Conservation (phyloP, 768 basidiomycete species). For the Udeniomyces megalosporus region DNA sequence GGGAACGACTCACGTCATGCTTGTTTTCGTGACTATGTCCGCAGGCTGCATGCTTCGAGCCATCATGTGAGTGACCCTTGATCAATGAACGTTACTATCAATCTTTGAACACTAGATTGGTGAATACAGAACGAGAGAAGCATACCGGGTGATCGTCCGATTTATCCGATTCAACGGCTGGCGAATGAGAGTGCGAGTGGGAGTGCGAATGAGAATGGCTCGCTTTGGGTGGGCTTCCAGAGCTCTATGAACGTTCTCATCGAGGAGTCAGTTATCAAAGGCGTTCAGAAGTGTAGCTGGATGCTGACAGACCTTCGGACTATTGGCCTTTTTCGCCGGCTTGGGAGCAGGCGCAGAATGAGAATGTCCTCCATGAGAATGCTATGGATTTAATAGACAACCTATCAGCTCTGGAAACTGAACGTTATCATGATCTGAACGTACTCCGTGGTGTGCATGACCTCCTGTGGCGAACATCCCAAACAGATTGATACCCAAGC, state of each 20-base stretch:
- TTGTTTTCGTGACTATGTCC: neutral
- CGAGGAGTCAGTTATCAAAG: too few species aligned
- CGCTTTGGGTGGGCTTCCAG: neutral
- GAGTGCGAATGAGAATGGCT: slow-evolving; percentile 18
- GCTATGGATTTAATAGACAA: too few species aligned
- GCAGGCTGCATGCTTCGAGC: neutral
- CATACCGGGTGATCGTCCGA: too few species aligned
- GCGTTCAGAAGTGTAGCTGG: too few species aligned
- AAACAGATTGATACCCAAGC: slow-evolving; percentile 84
- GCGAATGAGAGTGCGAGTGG: slow-evolving; percentile 10
- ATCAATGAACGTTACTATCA: neutral
- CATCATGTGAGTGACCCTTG: neutral
- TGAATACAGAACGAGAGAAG: neutral
- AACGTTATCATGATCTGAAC: neutral
- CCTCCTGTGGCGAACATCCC: slow-evolving; percentile 99
- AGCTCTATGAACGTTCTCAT: too few species aligned
- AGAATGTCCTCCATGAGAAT: neutral
- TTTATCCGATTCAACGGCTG: neutral
- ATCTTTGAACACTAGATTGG: neutral
- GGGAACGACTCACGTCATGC: neutral
- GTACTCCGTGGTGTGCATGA: slow-evolving; percentile 56
- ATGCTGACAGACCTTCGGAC: too few species aligned
- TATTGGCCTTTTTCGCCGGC: neutral
- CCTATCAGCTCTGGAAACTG: neutral
- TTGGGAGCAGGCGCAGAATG: neutral